phyloP scores from a whole-genome alignment of 257 asterid genomes.

The Ehretia macrophylla region DNA sequence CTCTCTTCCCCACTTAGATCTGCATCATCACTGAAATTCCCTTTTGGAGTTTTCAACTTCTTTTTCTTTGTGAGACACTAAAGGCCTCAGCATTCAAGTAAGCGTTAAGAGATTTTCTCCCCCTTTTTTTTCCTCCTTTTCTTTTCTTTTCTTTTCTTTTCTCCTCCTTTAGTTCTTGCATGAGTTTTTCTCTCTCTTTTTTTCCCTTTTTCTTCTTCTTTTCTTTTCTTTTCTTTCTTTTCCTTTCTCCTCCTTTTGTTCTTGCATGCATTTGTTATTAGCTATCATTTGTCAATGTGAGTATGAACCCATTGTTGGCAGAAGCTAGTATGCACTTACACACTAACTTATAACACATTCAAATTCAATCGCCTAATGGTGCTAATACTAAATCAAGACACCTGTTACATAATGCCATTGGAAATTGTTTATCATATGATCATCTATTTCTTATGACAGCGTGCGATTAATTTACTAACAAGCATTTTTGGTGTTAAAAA shows the following conservation, averaged over 20 bases:
- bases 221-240: background rate
- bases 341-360: too few species aligned
- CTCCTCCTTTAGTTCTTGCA: background rate
- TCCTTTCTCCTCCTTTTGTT: background rate
- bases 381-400: too few species aligned
- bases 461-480: too few species aligned
- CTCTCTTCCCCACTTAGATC: conserved; percentile 8
- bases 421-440: too few species aligned
- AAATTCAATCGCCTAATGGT: too few species aligned
- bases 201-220: background rate
- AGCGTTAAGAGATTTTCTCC: conserved; percentile 5
- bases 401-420: too few species aligned
- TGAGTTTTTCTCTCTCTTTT: background rate
- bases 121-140: background rate
- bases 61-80: conserved; percentile 6
- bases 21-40: conserved; percentile 1
- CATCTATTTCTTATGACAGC: too few species aligned
- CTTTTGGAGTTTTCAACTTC: too few species aligned
- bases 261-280: too few species aligned
- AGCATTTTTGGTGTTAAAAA: too few species aligned
- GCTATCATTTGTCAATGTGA: background rate
- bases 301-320: background rate
- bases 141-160: background rate
- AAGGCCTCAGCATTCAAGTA: conserved; percentile 12
- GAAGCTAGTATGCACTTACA: background rate